phyloP scores from a whole-genome alignment of 768 basidiomycete genomes.

The Epithele typhae region DNA sequence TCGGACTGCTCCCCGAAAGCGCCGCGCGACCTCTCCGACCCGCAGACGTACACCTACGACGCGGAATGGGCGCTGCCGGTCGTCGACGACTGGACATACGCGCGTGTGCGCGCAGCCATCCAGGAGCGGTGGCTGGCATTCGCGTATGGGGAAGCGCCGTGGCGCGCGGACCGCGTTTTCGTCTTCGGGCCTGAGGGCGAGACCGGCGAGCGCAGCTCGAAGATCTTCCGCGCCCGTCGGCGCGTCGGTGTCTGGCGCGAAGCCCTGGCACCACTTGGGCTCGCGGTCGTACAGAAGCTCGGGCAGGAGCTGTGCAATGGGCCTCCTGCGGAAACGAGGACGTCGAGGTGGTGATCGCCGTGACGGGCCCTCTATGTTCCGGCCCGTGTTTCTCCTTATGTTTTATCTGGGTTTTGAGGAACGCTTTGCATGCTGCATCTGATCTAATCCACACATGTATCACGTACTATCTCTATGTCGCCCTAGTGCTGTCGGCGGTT shows the following conservation, averaged over 20 bases:
- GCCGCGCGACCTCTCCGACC: no score
- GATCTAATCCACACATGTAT: no score
- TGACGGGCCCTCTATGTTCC: no score
- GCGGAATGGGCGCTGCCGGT: constrained; percentile 49
- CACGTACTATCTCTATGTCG: no score
- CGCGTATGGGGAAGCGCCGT: constrained; percentile 69
- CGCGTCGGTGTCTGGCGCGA: constrained; percentile 58
- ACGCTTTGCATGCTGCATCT: no score
- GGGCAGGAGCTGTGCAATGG: constrained; percentile 73
- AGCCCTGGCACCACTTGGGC: constrained; percentile 64
- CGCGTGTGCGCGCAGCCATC: constrained; percentile 63
- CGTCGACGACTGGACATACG: constrained; percentile 65
- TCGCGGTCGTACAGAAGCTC: constrained; percentile 63
- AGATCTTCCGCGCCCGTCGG: constrained; percentile 64
- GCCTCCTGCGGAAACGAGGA: constrained; percentile 34
- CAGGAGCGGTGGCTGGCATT: constrained; percentile 76
- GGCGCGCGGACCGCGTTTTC: constrained; percentile 65
- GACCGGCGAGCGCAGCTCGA: constrained; percentile 61
- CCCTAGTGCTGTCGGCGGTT: no score
- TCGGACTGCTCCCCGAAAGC: constrained; percentile 1
- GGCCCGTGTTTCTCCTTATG: no score
- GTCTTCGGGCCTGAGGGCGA: constrained; percentile 85
- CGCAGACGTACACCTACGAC: constrained; percentile 6
- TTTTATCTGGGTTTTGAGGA: no score
- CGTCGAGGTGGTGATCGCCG: not conserved